Conservation (phyloP, 306 rosid species). For the Calophaca sinica region DNA sequence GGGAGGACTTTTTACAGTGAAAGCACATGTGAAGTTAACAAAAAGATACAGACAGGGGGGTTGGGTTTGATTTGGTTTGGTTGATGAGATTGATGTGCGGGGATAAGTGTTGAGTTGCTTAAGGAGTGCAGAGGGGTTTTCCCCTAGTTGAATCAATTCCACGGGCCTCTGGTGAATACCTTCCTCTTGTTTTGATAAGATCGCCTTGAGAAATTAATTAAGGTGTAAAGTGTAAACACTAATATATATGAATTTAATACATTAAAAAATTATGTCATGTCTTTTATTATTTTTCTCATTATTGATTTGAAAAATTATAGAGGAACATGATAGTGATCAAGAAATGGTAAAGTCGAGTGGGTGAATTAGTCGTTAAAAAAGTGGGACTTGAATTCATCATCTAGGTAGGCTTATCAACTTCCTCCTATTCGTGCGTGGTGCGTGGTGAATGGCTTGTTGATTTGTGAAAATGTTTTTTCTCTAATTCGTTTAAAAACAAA, state of each 20-base stretch:
- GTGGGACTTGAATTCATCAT: too few species aligned
- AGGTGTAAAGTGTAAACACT: slow-evolving; percentile 29
- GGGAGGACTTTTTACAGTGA: slow-evolving; percentile 20
- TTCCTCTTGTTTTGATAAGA: slow-evolving; percentile 1
- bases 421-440: too few species aligned
- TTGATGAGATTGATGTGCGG: slow-evolving; percentile 3
- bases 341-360: background rate
- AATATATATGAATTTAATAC: slow-evolving; percentile 17
- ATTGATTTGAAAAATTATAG: background rate
- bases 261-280: slow-evolving; percentile 22
- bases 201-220: slow-evolving; percentile 7
- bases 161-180: slow-evolving; percentile 5
- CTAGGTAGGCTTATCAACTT: too few species aligned
- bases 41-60: background rate
- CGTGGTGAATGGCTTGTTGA: too few species aligned
- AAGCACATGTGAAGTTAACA: slow-evolving; percentile 8
- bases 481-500: too few species aligned
- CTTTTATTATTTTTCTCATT: slow-evolving; percentile 15
- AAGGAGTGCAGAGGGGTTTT: background rate
- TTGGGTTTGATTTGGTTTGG: background rate
- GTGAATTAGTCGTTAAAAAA: too few species aligned
- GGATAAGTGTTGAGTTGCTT: background rate
- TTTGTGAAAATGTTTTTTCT: too few species aligned
- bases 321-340: background rate
- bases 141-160: slow-evolving; percentile 29